phyloP scores from a whole-genome alignment of 345 rosid species.

The Erodium maritimum region DNA sequence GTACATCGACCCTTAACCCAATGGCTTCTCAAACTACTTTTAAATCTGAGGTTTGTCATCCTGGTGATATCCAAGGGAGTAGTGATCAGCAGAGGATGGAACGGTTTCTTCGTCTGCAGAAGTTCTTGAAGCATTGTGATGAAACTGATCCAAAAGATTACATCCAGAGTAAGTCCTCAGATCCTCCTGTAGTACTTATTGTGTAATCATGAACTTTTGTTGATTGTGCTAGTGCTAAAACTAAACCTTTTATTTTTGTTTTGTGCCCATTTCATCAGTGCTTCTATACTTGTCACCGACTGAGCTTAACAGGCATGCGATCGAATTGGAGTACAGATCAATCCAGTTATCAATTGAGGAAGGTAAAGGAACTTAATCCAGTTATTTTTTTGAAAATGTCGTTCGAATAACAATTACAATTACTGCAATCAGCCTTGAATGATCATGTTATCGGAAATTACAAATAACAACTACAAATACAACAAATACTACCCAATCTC shows the following conservation, averaged over 20 bases:
- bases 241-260: background rate
- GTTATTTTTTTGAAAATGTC: too few relatives aligned
- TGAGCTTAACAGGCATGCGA: constrained; percentile 31
- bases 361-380: constrained; percentile 16
- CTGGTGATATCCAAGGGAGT: constrained; percentile 9
- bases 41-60: background rate
- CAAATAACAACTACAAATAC: too few relatives aligned
- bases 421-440: too few relatives aligned
- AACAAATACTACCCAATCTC: too few relatives aligned
- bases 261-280: background rate
- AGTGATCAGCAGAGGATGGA: constrained; percentile 19
- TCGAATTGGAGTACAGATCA: constrained; percentile 26
- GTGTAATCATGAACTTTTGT: background rate
- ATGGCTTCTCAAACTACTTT: background rate
- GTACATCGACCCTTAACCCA: background rate
- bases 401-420: too few relatives aligned
- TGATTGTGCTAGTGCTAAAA: background rate
- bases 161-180: constrained; percentile 18
- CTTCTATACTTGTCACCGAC: constrained; percentile 5
- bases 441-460: too few relatives aligned
- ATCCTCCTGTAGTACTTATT: background rate
- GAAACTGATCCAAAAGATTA: constrained; percentile 24
- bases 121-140: constrained; percentile 15
- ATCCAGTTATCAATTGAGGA: constrained; percentile 30
- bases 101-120: constrained; percentile 20